Percentiles rank a stretch among this genome's conserved stretches.
Evolutionary conservation across 1,284 basidiomycete species (phyloP).

Genomic region (Coniferiporia weirii): DNA sequence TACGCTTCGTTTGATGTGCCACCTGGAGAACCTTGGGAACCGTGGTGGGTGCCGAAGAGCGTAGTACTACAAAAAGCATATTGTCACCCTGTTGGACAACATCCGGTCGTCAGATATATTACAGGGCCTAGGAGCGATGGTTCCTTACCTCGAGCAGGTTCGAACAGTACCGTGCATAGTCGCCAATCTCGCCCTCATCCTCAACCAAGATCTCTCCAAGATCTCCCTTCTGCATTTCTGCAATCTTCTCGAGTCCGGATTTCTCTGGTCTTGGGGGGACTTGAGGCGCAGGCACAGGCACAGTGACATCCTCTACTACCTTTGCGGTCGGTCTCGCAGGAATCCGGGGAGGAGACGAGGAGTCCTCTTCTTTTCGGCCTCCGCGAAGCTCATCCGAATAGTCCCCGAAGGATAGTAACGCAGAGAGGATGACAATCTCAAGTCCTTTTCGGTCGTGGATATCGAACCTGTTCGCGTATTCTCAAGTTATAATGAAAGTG

Average conservation of each 20-base stretch:
- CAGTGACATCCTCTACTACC: conserved; percentile 3
- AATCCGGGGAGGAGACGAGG: conserved; percentile 18
- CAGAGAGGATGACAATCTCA: conserved; percentile 73
- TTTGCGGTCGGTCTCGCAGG: conserved; percentile 12
- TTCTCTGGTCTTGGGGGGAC: conserved; percentile 43
- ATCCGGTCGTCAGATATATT: neutral
- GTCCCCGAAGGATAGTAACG: conserved; percentile 74
- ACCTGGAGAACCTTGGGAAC: conserved; percentile 76
- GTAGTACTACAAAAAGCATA: conserved; percentile 72
- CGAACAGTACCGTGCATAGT: conserved; percentile 67
- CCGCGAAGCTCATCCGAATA: conserved; percentile 53
- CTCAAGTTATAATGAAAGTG: neutral
- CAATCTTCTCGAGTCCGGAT: conserved; percentile 59
- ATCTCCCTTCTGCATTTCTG: conserved; percentile 63
- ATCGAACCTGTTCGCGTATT: conserved; percentile 56
- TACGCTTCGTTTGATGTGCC: conserved; percentile 73
- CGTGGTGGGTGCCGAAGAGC: conserved; percentile 55
- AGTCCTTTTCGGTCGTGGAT: conserved; percentile 78
- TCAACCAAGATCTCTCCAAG: conserved; percentile 70
- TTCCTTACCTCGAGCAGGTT: conserved; percentile 55
- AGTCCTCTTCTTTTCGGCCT: conserved; percentile 22
- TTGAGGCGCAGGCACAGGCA: conserved; percentile 44
- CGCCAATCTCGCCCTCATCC: conserved; percentile 55
- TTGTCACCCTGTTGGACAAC: conserved; percentile 55
- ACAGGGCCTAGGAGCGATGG: neutral